Evolutionary conservation across 164 flowering plant species (phyloP), one percentile per base, ranked within the genome.

Genomic region (Berberis thunbergii): DNA sequence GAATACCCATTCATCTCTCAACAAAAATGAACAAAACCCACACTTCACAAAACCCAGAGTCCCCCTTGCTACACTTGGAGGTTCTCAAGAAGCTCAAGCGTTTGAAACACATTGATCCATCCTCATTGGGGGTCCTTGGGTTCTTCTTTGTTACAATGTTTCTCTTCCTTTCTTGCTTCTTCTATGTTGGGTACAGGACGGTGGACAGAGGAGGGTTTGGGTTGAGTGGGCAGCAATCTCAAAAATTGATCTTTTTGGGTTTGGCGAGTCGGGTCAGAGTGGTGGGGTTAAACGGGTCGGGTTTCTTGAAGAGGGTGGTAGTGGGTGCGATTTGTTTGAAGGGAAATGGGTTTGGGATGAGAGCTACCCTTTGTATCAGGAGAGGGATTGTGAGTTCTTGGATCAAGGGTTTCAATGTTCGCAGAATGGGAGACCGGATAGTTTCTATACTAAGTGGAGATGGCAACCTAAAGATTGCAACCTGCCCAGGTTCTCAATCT

Each of bases 291-390:
- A n/a, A 66, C 56, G 66, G 57, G 67, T 64, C 45, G 74, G 69
- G 61, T 80, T 79, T 76, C 81, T 84, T 55, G 87, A 75, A 53
- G 68, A 74, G 41, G 77, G 67, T 3, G 76, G 74, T 4, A 81
- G 57, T 7, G 63, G 60, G 59, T 92, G 98, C 73, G 86, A 92
- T 74, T 71, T 87, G 67, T 92, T 80, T 74, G 79, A 78, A 61
- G 98, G 96, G 49, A 75, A 77, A 8, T 92, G 98, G 96, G 88
- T 85, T 56, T 86, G 94, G 94, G 96, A 89, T 75, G 88, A 92
- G 57, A 75, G n/a, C 10, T 85, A 86, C 60, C 98, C 96, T 2
- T 73, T 89, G 39, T 87, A 89, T 66, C 67, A 80, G 49, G 78
- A 88, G 7, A 69, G 67, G 52, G 76, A 84, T 74, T 89, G 98